A percentile compares a stretch with the other conserved stretches of the same genome.
Evolutionary conservation across 352 stramenopile species (phyloP).

Genomic region (Bremia lactucae): DNA sequence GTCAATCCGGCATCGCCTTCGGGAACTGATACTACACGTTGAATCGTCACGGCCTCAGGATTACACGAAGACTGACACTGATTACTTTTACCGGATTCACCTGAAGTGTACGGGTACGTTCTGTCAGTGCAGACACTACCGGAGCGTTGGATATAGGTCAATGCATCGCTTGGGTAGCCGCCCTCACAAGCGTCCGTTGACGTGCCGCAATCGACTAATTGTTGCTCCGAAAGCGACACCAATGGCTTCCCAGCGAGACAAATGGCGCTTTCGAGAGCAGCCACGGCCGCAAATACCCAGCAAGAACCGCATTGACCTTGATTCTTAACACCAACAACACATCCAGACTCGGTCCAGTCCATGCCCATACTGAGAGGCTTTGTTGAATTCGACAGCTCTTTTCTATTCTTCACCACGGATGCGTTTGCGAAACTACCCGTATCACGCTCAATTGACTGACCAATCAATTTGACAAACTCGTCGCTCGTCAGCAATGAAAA

Average conservation of each 20-base stretch:
- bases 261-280: constrained; percentile 85
- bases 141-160: constrained; percentile 77
- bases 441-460: constrained; percentile 26
- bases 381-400: constrained; percentile 8
- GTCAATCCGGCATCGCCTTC: constrained; percentile 76
- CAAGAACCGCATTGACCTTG: constrained; percentile 96
- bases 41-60: constrained; percentile 21
- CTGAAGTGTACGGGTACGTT: constrained; percentile 77
- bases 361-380: constrained; percentile 12
- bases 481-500: constrained; percentile 67
- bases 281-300: constrained; percentile 93
- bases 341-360: constrained; percentile 56
- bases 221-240: constrained; percentile 86
- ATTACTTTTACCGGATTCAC: constrained; percentile 18
- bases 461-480: constrained; percentile 48
- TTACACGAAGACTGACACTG: constrained; percentile 32
- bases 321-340: constrained; percentile 84
- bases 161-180: constrained; percentile 80
- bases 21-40: constrained; percentile 42
- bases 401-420: neutral
- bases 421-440: constrained; percentile 1
- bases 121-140: constrained; percentile 72
- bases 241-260: constrained; percentile 67
- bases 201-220: constrained; percentile 87
- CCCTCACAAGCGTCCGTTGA: constrained; percentile 83